Base-by-base conservation (phyloP, 768 basidiomycete species). In the Russula earlei region DNA sequence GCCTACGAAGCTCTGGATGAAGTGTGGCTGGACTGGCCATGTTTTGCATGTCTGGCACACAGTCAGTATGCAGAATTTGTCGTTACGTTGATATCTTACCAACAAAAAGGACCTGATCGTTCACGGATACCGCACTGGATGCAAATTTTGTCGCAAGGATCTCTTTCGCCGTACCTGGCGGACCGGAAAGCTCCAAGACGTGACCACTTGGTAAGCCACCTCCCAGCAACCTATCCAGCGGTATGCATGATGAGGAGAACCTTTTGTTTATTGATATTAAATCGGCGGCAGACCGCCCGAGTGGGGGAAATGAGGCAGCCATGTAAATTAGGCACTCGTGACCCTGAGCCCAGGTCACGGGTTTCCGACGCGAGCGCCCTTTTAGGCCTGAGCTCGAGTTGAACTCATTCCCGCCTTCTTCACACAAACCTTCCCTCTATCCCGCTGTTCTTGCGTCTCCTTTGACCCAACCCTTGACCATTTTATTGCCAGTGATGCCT, bases 141-240 rank as follows among this genome's bases (percentile, higher is more conserved):
- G 76, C 74, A 43, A 86, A 74, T 49, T 75, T 73, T 14, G 76
- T 67, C 9, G 78, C 77, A 8, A 87, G 60, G 1, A 63, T 65
- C 55, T 84, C 83, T 60, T 86, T 89, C 10, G 79, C 77, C 37
- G 78, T 76, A 46, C 87, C 87, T 0, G 87, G 87, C 43, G 85
- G 84, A 0, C 87, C 87, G 29, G 85, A 85, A 62, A 90, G 71
- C 69, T 90, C 87, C 19, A 89, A 72, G 58, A 87, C 73, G 59
- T 77, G 74, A 8, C 84, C 83, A 54, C 73, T 74, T 52, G 71
- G 68, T 43, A 90, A 67, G 15, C 87, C 87, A 43, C 84, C 84
- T 31, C 72, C 76, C 5, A 90, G 74, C 2, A 88, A 66, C 17
- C 69, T 70, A 61, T 89, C 83, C 27, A 86, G 68, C 12, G 78